Conservation (phyloP, 169 alveolate genomes). For the Cyclospora cayetanensis region DNA sequence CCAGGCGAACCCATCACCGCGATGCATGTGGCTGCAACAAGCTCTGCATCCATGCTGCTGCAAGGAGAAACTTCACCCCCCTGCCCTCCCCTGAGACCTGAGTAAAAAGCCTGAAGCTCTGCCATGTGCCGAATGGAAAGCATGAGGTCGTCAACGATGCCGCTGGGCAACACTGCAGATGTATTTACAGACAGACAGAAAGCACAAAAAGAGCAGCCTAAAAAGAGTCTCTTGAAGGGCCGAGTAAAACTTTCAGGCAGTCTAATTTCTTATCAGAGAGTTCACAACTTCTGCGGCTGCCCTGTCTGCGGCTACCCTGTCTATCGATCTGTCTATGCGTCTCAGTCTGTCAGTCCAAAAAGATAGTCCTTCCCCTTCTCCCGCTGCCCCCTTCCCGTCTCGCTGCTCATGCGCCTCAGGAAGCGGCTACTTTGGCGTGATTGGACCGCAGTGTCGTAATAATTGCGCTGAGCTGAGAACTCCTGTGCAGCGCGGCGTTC, state of each 20-base stretch:
- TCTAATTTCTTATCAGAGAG: no score
- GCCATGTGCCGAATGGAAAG: constrained; percentile 49
- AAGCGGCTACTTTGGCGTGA: no score
- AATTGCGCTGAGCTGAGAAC: no score
- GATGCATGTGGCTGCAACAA: constrained; percentile 82
- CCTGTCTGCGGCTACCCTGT: neutral
- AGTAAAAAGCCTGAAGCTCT: constrained; percentile 63
- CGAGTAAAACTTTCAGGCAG: neutral
- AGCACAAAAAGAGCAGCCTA: neutral
- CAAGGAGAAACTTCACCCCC: constrained; percentile 75
- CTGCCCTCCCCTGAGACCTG: constrained; percentile 39
- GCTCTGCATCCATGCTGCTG: constrained; percentile 84
- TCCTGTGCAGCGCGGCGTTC: no score
- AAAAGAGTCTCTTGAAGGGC: neutral
- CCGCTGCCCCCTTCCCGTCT: neutral
- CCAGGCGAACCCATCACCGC: constrained; percentile 83
- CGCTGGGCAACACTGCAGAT: constrained; percentile 62
- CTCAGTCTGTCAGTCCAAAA: neutral
- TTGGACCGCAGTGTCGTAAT: no score
- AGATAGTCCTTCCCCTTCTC: neutral
- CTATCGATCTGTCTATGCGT: neutral
- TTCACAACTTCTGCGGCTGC: neutral
- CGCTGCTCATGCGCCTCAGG: no score
- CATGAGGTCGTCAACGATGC: constrained; percentile 50
- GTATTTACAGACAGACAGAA: neutral